Conservation (phyloP, 2,329 filamentous ascomycete species). For the Chaetomiaceae sp. region DNA sequence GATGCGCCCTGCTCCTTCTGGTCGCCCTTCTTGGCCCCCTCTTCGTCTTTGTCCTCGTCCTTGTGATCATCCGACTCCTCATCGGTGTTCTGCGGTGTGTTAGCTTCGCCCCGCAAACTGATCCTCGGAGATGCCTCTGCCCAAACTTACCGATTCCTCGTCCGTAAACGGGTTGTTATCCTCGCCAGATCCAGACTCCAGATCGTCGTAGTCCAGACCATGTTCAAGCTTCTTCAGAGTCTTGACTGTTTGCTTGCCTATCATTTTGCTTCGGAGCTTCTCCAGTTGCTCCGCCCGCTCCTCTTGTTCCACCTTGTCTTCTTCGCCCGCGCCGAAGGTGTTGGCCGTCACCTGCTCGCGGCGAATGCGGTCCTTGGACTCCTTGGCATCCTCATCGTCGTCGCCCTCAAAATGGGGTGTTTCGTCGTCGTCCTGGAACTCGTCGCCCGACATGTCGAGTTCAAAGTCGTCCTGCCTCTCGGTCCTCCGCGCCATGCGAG, state of each 20-base stretch:
- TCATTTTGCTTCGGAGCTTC: conserved; percentile 61
- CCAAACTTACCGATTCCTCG: conserved; percentile 31
- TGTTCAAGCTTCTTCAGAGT: conserved; percentile 79
- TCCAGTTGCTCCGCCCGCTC: conserved; percentile 63
- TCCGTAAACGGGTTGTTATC: conserved; percentile 32
- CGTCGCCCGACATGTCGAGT: conserved; percentile 61
- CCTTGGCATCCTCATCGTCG: conserved; percentile 77
- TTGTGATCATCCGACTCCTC: conserved; percentile 55
- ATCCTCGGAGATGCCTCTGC: not conserved
- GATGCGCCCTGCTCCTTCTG: conserved; percentile 44
- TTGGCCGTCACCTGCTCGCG: conserved; percentile 83
- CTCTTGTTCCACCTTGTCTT: conserved; percentile 69
- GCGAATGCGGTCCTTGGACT: conserved; percentile 66
- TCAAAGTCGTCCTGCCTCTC: conserved; percentile 69
- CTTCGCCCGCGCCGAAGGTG: conserved; percentile 66
- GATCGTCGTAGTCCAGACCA: conserved; percentile 80
- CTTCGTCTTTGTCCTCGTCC: conserved; percentile 57
- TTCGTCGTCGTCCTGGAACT: conserved; percentile 88
- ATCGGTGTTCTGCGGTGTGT: conserved; percentile 46
- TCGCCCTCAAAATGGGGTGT: conserved; percentile 69
- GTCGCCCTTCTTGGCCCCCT: conserved; percentile 53
- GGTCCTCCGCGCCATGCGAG: conserved; percentile 52
- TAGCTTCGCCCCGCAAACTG: not conserved
- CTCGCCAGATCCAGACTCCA: conserved; percentile 42
- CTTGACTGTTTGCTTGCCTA: conserved; percentile 75